Evolutionary conservation across 176 grass and related monocot species (phyloP), one percentile per base, ranked within the genome.

Genomic region (Carex myosuroides): DNA sequence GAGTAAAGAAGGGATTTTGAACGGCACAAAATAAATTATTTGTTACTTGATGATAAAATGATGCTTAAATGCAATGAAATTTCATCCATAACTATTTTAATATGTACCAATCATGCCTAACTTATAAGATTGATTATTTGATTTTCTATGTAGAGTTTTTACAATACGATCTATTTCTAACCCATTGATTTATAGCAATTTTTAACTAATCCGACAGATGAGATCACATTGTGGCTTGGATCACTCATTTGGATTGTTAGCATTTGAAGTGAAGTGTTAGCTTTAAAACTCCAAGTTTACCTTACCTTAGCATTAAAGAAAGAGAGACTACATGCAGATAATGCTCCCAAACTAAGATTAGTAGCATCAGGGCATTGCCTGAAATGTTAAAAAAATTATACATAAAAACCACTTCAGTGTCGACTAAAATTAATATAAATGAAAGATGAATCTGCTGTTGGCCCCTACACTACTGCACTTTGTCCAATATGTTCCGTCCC

Each of bases 361-460:
- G 89, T 79, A 98, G 81, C 89, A 95, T 98, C 72, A 90, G 80
- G 75, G 85, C 96, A 88, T 83, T 95, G 29, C 96, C 96, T 98
- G 86, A 68, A 70, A 81, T 83, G 29, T 70, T 17, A 73, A 68
- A 68, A 37, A 64, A 16, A 68, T 3, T 22, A 64, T 41, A 68
- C 50, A 79, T 81, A 79, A 64, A 53, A 53, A 24, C 16, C 58
- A 74, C 26, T 59, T 70, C 16, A 65, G 21, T 77, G 37, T 77
- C 32, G 85, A 83, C 50, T 84, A 29, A 63, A 65, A 18, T 12
- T 70, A 37, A 77, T 3, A 58, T 13, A 88, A 85, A 81, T 67
- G 37, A 73, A 70, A 26, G 20, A 20, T 18, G 7, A 39, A 58
- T 59, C 33, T 70, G 44, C 46, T 75, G 52, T 68, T 29, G 11